Base-by-base conservation (phyloP, 306 rosid species). In the Vachellia collinsii region DNA sequence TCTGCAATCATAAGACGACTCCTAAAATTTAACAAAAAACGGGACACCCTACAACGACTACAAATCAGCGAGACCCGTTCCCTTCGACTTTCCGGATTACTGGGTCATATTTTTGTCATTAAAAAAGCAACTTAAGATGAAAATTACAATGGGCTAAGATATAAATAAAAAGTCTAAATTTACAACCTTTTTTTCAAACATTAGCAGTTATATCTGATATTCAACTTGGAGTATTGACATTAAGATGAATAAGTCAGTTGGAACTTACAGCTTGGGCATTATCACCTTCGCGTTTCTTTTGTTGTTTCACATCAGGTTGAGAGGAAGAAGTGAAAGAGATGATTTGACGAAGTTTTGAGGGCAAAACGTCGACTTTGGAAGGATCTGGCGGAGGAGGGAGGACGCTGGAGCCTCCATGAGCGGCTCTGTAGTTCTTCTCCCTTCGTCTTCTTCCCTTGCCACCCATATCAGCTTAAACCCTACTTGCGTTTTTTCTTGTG, bases 331-430 rank as follows among this genome's bases (percentile, higher is more conserved):
- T 73, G 79, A 91, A 80, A 75, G 92, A 78, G 44, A 93, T 86
- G 79, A 95, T 81, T 77, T 83, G 59, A 62, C 98, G 97, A 23
- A 95, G 97, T 77, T 91, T 93, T 43, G 88, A 87, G 19, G 98
- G 98, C 34, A 95, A 51, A 78, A 89, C 87, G 9, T 95, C 92
- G 74, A 62, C 67, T 75, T 91, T 51, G 41, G 94, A 89, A 56
- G 72, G 22, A 44, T 84, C 77, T n/a, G 99, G 99, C 1, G 99
- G 95, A 0, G 97, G 99, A 41, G 99, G 99, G 9, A 94, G 99
- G 56, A 83, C 85, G 39, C 7, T 81, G 85, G 82, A 82, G 62
- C 90, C 90, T 25, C 99, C 99, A 62, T 94, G 97, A 17, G 99
- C 93, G 9, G 91, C 93, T 36, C 75, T 85, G 88, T 92, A 94